Conservation (phyloP, 768 basidiomycete genomes). For the Leccinum disarticulatum region DNA sequence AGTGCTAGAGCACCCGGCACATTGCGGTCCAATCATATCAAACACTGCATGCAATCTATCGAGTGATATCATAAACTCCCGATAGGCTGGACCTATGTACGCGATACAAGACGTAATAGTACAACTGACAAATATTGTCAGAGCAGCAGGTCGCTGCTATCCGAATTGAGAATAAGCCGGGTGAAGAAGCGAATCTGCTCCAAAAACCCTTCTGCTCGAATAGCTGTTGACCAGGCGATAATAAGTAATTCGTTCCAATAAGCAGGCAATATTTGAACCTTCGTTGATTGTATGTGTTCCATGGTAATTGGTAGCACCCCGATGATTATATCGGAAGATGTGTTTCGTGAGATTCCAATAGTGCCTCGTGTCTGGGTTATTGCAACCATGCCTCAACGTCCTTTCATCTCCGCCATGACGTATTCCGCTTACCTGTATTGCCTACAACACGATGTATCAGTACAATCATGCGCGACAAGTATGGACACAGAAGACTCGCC, state of each 20-base stretch:
- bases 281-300: conserved; percentile 33
- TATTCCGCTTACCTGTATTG: conserved; percentile 24
- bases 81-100: not conserved
- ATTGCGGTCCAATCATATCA: conserved; percentile 14
- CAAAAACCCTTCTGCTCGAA: conserved; percentile 31
- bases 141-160: conserved; percentile 25
- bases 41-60: not conserved
- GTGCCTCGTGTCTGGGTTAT: conserved; percentile 39
- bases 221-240: conserved; percentile 17
- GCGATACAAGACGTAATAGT: not conserved
- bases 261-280: conserved; percentile 18
- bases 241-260: conserved; percentile 9
- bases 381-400: conserved; percentile 12
- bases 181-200: conserved; percentile 34
- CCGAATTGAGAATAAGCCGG: conserved; percentile 34
- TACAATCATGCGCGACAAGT: not conserved
- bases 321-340: conserved; percentile 48
- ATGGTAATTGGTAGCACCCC: conserved; percentile 32
- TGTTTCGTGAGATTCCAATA: conserved; percentile 48
- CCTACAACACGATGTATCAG: conserved; percentile 14
- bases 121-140: conserved; percentile 1
- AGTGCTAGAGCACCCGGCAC: conserved; percentile 2
- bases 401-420: conserved; percentile 21
- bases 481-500: conserved; percentile 8
- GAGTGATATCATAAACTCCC: not conserved